Base-by-base conservation (phyloP, 2,329 filamentous ascomycete species). In the Colletotrichum coccodes region DNA sequence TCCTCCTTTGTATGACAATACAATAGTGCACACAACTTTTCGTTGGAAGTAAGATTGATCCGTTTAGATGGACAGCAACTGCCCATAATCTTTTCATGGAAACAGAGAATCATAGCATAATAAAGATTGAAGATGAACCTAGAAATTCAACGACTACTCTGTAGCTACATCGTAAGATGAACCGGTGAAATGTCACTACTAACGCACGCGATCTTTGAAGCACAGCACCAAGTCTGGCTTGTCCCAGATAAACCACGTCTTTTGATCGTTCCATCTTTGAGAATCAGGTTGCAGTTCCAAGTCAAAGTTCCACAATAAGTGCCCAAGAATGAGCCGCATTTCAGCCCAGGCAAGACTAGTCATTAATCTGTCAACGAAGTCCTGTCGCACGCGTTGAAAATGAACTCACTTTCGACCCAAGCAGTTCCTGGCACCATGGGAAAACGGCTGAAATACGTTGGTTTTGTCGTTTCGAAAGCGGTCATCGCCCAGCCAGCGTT, bases 291-390 rank as follows among this genome's bases (percentile, higher is more conserved):
- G 76, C 28, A 85, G 74, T 40, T 75, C 72, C 64, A 86, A 65
- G 64, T 87, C 84, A 72, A 86, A 87, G 59, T 83, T 83, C 74
- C 79, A 87, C 1, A 87, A 70, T 12, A 87, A 68, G 2, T 79
- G 80, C 0, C 82, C 80, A 6, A 87, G 72, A 47, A 86, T 82
- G 4, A 85, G 73, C 4, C 85, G 78, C 80, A 87, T 84, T 72
- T 87, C 84, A 26, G 81, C 78, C 53, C 84, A 85, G 3, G 84
- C 84, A 52, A 87, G 75, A 66, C 82, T 85, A 4, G 9, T 7
- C 2, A 47, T 7, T 11, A 21, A 9, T 8, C 11, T 12, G 42
- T 57, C 11, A 57, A 30, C 14, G 8, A 46, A 18, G 28, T 14
- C 14, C 11, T 21, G 64, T 73, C 62, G 68, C 11, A 12, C n/a